Evolutionary conservation across 768 basidiomycete species (phyloP), one percentile per base, ranked within the genome.

Genomic region (Russula virescens): DNA sequence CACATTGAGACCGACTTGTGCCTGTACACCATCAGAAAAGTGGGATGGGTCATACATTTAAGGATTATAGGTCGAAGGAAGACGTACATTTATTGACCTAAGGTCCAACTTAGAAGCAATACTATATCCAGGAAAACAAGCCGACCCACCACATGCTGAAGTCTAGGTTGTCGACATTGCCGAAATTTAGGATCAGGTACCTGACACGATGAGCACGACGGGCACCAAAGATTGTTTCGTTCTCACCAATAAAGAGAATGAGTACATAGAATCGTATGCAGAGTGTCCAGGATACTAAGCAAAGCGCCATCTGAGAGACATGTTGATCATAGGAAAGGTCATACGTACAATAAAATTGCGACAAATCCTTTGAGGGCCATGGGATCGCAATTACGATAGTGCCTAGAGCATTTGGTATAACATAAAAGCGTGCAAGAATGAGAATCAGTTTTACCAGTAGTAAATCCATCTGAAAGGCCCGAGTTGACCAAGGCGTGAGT

Each of bases 121-220:
- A 31, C 31, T 31, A 47, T 34, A 21, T 38, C 23, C 14, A 34
- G 13, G 8, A 26, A 10, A 49, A 18, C n/a, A 21, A 21, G 26
- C 25, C 13, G 8, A 67, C 75, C 58, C 57, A 81, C 81, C 81
- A 81, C 50, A 73, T 74, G 25, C 75, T 74, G 18, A 71, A 71
- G 21, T 60, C 45, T 40, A 82, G 68, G 18, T 75, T 76, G 2
- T 67, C 65, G 11, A 71, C 65, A 48, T 80, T 75, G 38, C 72
- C 66, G 69, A 74, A 81, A 61, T 81, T 80, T 26, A 75, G 70
- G 34, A 83, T 71, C 49, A 83, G 72, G 67, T 80, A 81, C 74
- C 81, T 82, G 55, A 6, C 16, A 40, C 28, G 16, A 23, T 58
- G 21, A 31, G 28, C 25, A 45, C 6, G 38, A 18, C 43, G 34